Evolutionary conservation across 305 asterid species (phyloP), one percentile per base, ranked within the genome.

Genomic region (Fraxinus sp.): DNA sequence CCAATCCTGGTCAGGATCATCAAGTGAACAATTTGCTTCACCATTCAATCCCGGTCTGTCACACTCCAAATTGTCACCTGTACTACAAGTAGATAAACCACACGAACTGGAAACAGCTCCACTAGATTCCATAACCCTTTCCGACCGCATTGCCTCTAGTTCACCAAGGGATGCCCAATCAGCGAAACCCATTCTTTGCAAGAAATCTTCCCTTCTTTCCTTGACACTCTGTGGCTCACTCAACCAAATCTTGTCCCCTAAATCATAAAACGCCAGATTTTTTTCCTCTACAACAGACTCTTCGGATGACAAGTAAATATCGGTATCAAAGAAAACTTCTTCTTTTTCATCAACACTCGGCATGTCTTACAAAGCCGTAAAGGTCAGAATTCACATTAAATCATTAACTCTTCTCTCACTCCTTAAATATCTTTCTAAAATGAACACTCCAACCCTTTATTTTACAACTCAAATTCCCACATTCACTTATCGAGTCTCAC

Each of bases 291-390:
- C 84, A 79, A 72, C 64, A n/a, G 84, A 39, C 36, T 87, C 93
- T 18, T 89, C 92, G 4, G 83, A 86, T 80, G 87, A 44, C 72
- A 90, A 84, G 32, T 82, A 82, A 32, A 91, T 94, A 1, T 33
- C 59, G 2, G 93, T 39, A 83, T 92, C 97, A 83, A 91, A 92
- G 93, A 92, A 95, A 55, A 85, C 80, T 83, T 92, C 98, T 32
- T 88, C 93, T 55, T 79, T 88, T 84, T 83, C 91, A 80, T 82
- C 84, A 82, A 78, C 66, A 36, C 78, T 83, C 89, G 14, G 88
- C 96, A 94, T 92, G 39, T 89, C 93, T 90, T 28, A 68, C 76
- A 78, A 55, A 49, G 32, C 35, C 26, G 59, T 39, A 20, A 59
- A 73, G 28, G 13, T 41, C 84, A 83, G 20, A 86, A 80, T 73